Evolutionary conservation across 352 stramenopile species (phyloP), one percentile per base, ranked within the genome.

Genomic region (Phytophthora ramorum): DNA sequence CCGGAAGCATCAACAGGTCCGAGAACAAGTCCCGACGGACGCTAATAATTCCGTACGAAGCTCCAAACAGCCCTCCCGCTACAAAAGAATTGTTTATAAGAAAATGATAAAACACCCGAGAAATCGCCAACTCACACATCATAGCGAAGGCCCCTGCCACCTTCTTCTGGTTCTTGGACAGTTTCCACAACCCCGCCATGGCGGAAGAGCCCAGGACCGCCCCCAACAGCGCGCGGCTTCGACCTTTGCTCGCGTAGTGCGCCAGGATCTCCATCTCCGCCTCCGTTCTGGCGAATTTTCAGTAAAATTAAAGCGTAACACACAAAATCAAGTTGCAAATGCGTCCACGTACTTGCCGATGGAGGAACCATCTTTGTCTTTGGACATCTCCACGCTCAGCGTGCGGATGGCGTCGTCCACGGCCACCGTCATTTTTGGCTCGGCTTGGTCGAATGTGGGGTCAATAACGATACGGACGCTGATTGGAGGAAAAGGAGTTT

Each of bases 351-450:
- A 91, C 84, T 74, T 79, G 63, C 82, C 82, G 34, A 93, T 80
- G 48, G 79, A 61, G 37, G 81, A 59, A 16, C 52, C 78, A 35
- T 79, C 69, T 47, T 80, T 73, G 38, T 77, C 66, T 57, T 83
- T 81, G 50, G 74, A 54, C 63, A 93, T 77, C 64, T 93, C 80
- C 7, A 55, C 71, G 59, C 76, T 81, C 41, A 93, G 73, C 67
- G 88, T 79, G 60, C 80, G 78, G 57, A 93, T 85, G 48, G 83
- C 78, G 41, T 91, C 81, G 73, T 93, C 84, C 62, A 78, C 48
- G 1, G 66, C 26, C 57, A 67, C 66, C 10, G 71, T 16, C 56
- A 74, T 47, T 71, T 26, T 66, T 70, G 24, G 14, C 34, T 63
- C 12, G 13, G 7, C n/a, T 44, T 22, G 30, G 26, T 35, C 10